A percentile compares a stretch with the other conserved stretches of the same genome.
These are phyloP conservation scores for Rubus parviflorus DNA, from an alignment of 306 rosid genomes.

Conservation along the genomic window DNA sequence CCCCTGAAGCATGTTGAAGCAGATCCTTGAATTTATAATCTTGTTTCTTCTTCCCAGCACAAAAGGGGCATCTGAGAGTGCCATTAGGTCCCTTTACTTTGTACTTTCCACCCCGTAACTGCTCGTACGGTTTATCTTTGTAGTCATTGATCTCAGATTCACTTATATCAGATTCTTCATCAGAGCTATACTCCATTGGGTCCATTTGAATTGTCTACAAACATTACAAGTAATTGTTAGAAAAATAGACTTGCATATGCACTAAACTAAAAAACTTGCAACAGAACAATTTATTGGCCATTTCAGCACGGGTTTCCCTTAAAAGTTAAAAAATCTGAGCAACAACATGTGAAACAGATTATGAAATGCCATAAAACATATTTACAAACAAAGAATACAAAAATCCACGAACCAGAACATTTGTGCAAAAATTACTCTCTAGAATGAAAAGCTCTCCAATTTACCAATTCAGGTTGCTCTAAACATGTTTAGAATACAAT, in stretches of 20 bases:
- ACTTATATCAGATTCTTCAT: slow-evolving; percentile 86
- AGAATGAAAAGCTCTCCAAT: background rate
- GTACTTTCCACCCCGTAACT: slow-evolving; percentile 52
- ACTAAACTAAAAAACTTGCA: background rate
- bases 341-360: background rate
- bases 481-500: background rate
- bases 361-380: background rate
- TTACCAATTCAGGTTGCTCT: background rate
- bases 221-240: background rate
- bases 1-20: slow-evolving; percentile 90
- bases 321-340: background rate
- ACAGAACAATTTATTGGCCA: background rate
- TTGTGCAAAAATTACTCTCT: too few species aligned
- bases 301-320: background rate
- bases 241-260: background rate
- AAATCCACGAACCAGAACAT: background rate
- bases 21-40: slow-evolving; percentile 86
- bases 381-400: background rate
- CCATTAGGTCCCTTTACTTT: slow-evolving; percentile 69
- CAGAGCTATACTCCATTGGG: slow-evolving; percentile 65
- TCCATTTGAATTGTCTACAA: slow-evolving; percentile 36
- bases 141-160: slow-evolving; percentile 86
- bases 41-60: slow-evolving; percentile 94
- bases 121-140: slow-evolving; percentile 71
- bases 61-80: slow-evolving; percentile 83